Percentiles rank a stretch among this genome's conserved stretches.
phyloP scores from a whole-genome alignment of 2,329 filamentous ascomycete species.

The Penicillium sp. region DNA sequence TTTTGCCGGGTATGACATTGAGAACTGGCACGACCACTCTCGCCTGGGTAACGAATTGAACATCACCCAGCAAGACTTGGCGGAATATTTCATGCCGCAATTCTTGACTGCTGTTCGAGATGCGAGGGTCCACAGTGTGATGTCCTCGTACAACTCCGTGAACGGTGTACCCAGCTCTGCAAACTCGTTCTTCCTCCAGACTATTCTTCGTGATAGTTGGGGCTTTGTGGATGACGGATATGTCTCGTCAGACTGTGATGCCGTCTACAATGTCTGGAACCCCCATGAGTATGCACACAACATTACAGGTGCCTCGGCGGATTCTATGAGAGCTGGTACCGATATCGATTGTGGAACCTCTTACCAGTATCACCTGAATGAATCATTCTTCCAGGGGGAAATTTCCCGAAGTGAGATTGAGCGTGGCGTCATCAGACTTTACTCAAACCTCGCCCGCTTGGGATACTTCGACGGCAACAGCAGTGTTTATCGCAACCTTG shows the following conservation, averaged over 20 bases:
- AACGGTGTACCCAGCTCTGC: constrained; percentile 68
- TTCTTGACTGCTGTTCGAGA: constrained; percentile 65
- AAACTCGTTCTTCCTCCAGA: constrained; percentile 61
- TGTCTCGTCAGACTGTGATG: constrained; percentile 66
- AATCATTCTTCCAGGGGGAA: constrained; percentile 44
- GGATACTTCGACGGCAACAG: constrained; percentile 54
- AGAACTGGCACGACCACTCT: constrained; percentile 46
- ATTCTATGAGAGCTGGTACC: constrained; percentile 52
- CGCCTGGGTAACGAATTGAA: constrained; percentile 56
- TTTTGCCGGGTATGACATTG: constrained; percentile 59
- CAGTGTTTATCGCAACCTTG: constrained; percentile 52
- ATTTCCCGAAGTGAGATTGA: constrained; percentile 51
- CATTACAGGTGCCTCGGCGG: constrained; percentile 48
- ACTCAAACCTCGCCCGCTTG: constrained; percentile 50
- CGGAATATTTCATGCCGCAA: constrained; percentile 67
- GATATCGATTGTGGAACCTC: constrained; percentile 56
- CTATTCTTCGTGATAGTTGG: constrained; percentile 66
- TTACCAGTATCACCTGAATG: constrained; percentile 48
- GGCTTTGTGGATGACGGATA: constrained; percentile 62
- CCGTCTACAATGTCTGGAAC: constrained; percentile 60
- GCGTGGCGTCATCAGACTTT: constrained; percentile 48
- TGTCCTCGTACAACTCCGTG: constrained; percentile 65
- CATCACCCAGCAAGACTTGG: constrained; percentile 61
- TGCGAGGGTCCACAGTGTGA: constrained; percentile 58
- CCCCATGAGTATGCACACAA: constrained; percentile 52